Evolutionary conservation across 306 rosid genomes (phyloP).

Genomic region (Urtica urens): DNA sequence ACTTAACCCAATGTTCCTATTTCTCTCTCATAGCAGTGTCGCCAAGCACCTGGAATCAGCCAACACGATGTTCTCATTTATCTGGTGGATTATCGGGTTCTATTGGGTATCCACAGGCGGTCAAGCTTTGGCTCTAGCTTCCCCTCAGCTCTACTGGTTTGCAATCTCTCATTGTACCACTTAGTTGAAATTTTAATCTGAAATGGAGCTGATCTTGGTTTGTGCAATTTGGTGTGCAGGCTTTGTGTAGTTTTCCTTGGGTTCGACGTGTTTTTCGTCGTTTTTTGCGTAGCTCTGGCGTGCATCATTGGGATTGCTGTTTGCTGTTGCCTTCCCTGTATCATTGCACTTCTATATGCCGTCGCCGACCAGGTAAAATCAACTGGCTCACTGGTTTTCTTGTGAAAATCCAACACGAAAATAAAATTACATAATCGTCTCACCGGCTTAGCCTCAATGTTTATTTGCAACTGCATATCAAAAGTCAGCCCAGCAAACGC

Average conservation of each 20-base stretch:
- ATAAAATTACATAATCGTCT: no score
- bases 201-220: slow-evolving; percentile 14
- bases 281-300: slow-evolving; percentile 96
- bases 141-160: slow-evolving; percentile 91
- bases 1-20: background rate
- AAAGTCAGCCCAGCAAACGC: no score
- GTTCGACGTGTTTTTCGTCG: slow-evolving; percentile 95
- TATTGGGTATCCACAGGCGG: slow-evolving; percentile 96
- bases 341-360: slow-evolving; percentile 83
- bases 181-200: slow-evolving; percentile 5
- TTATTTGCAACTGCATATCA: no score
- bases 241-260: slow-evolving; percentile 88
- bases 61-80: slow-evolving; percentile 87
- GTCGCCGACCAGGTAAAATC: slow-evolving; percentile 99
- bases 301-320: slow-evolving; percentile 89
- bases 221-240: slow-evolving; percentile 49
- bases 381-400: no score
- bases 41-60: slow-evolving; percentile 92
- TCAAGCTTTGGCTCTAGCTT: slow-evolving; percentile 47
- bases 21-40: slow-evolving; percentile 33
- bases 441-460: no score
- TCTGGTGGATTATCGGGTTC: slow-evolving; percentile 99
- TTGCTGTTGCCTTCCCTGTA: slow-evolving; percentile 94
- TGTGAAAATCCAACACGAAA: no score
- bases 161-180: slow-evolving; percentile 12